Evolutionary conservation across 176 grass and related monocot species (phyloP), one percentile per base, ranked within the genome.

Genomic region (Zizania latifolia): DNA sequence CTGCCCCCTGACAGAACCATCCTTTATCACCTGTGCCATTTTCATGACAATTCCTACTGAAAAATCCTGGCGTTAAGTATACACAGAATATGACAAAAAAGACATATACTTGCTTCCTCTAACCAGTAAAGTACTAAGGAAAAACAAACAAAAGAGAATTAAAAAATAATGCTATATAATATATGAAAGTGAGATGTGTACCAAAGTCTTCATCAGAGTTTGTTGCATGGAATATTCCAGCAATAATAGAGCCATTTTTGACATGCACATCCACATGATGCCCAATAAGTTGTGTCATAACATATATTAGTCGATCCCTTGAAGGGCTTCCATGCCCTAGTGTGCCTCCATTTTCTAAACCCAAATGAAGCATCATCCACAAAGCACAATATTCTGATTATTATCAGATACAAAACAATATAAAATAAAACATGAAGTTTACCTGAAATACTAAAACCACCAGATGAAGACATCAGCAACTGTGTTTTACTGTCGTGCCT

Each of bases 221-320:
- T 61, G 96, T 76, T 82, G 87, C 86, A 66, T 99, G 87, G 63
- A 99, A 92, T 65, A 99, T 99, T 84, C 95, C 96, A 74, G 96
- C 94, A 65, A 99, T 84, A 68, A 99, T 36, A 74, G 96, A 95
- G 6, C 96, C 96, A 79, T 99, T 94, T 81, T 99, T 95, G 33
- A 95, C 87, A 84, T 88, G 92, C 36, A 99, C 92, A 14, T 99
- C 92, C 33, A 95, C 96, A 70, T 50, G 84, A 65, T 89, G 84
- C 29, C 96, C 96, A 37, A 90, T 88, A 86, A 99, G 82, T 65
- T 81, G 84, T 35, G 91, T 84, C 66, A 86, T 61, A 39, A 88
- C 82, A 86, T 92, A 99, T 50, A 88, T 86, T 53, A 99, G 70
- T 51, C 95, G 89, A 81, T 99, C 96, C 58, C 63, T 74, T 10